These are phyloP conservation scores for Pleurotus platypus DNA, from an alignment of 768 basidiomycete genomes.

Conservation along the genomic window DNA sequence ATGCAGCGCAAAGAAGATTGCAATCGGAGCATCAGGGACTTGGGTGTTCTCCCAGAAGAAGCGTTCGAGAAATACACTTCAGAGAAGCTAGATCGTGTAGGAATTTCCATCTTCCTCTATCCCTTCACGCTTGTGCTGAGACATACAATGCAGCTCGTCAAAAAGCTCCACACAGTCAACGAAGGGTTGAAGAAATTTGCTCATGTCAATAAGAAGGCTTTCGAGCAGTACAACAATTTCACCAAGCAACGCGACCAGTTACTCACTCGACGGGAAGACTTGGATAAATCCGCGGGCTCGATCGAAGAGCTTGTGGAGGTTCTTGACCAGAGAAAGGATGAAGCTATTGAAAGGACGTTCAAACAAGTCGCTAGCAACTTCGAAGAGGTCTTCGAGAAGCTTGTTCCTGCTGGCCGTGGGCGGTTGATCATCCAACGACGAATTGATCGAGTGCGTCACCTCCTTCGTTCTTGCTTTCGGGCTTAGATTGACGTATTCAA, in stretches of 20 bases:
- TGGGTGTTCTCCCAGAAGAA: constrained; percentile 95
- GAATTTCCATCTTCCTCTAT: constrained; percentile 18
- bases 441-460: constrained; percentile 67
- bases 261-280: constrained; percentile 79
- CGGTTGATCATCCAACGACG: constrained; percentile 89
- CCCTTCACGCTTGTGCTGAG: neutral
- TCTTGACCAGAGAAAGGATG: constrained; percentile 95
- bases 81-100: constrained; percentile 82
- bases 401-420: constrained; percentile 93
- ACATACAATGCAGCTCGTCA: constrained; percentile 63
- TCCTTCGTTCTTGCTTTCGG: neutral
- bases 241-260: constrained; percentile 96
- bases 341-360: constrained; percentile 97
- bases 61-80: constrained; percentile 93
- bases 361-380: constrained; percentile 98
- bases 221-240: constrained; percentile 97
- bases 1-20: constrained; percentile 86
- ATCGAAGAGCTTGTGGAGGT: constrained; percentile 93
- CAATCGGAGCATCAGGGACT: constrained; percentile 91
- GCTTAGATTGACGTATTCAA: neutral
- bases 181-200: constrained; percentile 95
- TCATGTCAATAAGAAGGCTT: constrained; percentile 99
- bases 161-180: constrained; percentile 88
- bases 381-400: constrained; percentile 92
- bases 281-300: constrained; percentile 84